Evolutionary conservation across 2,329 filamentous ascomycete species (phyloP), one percentile per base, ranked within the genome.

Genomic region (Fusarium brachygibbosum): DNA sequence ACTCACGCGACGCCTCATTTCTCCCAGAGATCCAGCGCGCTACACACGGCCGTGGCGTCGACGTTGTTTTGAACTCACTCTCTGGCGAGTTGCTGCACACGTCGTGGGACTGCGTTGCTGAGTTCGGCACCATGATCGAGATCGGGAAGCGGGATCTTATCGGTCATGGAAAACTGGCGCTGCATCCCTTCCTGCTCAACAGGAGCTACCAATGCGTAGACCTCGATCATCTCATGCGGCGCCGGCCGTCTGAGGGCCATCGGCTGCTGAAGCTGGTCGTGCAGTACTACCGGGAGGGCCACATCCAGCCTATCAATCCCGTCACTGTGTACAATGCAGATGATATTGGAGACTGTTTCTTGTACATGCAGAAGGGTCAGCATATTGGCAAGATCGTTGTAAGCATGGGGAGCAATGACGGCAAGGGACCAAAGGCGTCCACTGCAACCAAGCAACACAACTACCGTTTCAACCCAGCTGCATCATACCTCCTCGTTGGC

Each of bases 401-500:
- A 21, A 34, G 16, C 32, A 45, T 63, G 28, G 28, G 29, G 19
- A 48, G 44, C 16, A 41, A 34, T 16, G 28, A 46, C 21, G 32
- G 28, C 28, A 40, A 37, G 25, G 53, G 46, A 28, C 46, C 46
- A 29, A 50, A 48, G 34, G 11, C 35, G 34, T 48, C 42, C 34
- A 40, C 35, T 38, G 42, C 29, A 37, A 45, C 41, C 41, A 48
- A 21, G 35, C 34, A 35, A 25, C 32, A 41, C 29, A 46, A 40
- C 35, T 41, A 45, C 56, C 28, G 48, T 52, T 37, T 44, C 44
- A 44, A 51, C 23, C 42, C 41, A 28, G 42, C 52, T 46, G 31
- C 25, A 19, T 70, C 75, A 40, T 74, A 71, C n/a, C 70, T 72
- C 14, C 44, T 76, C 4, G 74, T 75, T 49, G 66, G 60, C 6